Percentiles rank a stretch among this genome's conserved stretches.
phyloP scores from a whole-genome alignment of 441 rosid species.

The Manihot esculenta region DNA sequence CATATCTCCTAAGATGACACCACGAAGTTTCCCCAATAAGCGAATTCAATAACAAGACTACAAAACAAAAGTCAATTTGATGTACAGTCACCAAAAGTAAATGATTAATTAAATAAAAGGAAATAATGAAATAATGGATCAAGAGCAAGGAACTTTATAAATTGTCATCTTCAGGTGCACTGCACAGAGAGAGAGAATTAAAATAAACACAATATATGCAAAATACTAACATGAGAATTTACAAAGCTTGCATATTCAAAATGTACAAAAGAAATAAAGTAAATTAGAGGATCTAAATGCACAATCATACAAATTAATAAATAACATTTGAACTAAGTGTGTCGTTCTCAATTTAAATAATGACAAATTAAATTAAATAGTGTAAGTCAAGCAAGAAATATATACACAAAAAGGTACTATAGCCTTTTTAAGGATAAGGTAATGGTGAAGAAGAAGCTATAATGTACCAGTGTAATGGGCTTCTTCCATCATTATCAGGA shows the following conservation, averaged over 20 bases:
- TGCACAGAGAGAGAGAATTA: neutral
- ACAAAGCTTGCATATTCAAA: neutral
- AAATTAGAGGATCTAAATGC: neutral
- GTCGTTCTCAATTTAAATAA: neutral
- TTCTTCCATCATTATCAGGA: conserved; percentile 88
- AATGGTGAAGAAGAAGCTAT: conserved; percentile 19
- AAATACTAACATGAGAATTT: neutral
- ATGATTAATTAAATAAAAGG: neutral
- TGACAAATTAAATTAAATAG: too few relatives aligned
- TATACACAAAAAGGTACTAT: neutral
- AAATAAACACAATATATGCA: neutral
- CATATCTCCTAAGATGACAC: neutral
- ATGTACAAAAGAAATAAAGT: neutral
- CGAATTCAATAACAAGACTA: neutral
- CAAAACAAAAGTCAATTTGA: neutral
- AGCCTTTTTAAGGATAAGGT: conserved; percentile 10
- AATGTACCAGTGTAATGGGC: conserved; percentile 87
- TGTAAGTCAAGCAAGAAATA: neutral
- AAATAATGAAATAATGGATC: neutral
- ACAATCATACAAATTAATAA: neutral
- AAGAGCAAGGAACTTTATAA: neutral
- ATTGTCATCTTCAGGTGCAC: neutral
- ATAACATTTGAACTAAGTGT: neutral
- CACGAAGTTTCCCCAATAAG: conserved; percentile 5
- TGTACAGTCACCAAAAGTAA: neutral